Conservation (phyloP, 2,329 filamentous ascomycete species). For the Colletotrichum theobromicola region DNA sequence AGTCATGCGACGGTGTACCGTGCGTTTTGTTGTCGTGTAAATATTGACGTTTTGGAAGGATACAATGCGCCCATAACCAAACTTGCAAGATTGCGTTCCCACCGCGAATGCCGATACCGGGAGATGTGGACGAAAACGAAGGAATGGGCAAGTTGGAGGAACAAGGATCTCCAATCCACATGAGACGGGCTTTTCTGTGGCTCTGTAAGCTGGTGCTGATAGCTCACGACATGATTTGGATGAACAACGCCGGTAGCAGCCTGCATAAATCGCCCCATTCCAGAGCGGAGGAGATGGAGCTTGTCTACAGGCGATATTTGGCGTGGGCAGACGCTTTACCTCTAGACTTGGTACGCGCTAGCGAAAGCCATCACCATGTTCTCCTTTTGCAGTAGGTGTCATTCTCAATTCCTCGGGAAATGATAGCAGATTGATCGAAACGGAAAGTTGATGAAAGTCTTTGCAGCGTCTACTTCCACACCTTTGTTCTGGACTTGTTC, state of each 20-base stretch:
- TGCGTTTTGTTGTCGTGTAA: too few relatives aligned
- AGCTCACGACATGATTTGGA: conserved; percentile 4
- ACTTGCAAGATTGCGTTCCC: neutral
- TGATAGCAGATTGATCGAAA: neutral
- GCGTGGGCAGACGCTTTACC: neutral
- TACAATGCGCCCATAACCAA: neutral
- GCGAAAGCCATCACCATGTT: neutral
- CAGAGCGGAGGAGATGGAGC: neutral
- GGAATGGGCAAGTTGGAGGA: neutral
- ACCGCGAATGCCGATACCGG: neutral
- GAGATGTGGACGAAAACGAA: neutral
- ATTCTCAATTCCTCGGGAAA: neutral
- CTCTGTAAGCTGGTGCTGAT: neutral
- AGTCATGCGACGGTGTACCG: neutral
- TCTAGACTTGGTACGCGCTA: neutral
- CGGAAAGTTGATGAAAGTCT: neutral
- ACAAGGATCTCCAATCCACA: neutral
- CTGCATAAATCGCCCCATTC: neutral
- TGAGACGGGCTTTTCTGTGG: neutral
- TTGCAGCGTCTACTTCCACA: neutral
- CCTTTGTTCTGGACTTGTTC: neutral
- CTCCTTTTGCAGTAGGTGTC: neutral
- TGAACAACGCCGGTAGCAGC: neutral
- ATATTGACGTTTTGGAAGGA: neutral
- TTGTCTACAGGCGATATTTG: neutral